phyloP scores from a whole-genome alignment of 2,329 filamentous ascomycete genomes.

The Diaporthe capsici region DNA sequence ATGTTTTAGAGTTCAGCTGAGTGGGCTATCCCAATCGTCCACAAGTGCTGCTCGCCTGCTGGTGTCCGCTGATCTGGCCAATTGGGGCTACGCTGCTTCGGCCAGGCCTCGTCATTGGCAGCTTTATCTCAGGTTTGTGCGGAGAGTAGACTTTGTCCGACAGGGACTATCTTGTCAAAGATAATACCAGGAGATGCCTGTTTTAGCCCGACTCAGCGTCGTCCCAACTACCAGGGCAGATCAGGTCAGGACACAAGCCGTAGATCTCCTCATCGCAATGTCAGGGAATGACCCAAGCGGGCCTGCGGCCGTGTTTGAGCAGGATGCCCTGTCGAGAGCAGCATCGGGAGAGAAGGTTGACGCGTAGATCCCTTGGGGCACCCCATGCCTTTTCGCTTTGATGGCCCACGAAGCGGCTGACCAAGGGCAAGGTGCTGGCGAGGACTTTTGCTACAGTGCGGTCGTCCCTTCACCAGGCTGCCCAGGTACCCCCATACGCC shows the following conservation, averaged over 20 bases:
- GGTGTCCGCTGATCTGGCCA: neutral
- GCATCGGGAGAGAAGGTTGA: conserved; percentile 35
- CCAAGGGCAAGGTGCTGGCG: neutral
- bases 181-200: neutral
- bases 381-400: conserved; percentile 11
- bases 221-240: conserved; percentile 12
- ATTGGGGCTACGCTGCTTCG: neutral
- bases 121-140: conserved; percentile 26
- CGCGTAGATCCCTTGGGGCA: conserved; percentile 30
- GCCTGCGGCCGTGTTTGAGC: neutral
- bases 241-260: conserved; percentile 8
- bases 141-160: conserved; percentile 12
- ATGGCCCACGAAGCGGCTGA: conserved; percentile 21
- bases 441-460: conserved; percentile 4
- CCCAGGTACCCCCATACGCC: neutral
- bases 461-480: neutral
- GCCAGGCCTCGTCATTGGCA: conserved; percentile 9
- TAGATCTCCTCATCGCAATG: conserved; percentile 6
- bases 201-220: conserved; percentile 3
- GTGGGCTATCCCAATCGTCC: neutral
- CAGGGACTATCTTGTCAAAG: conserved; percentile 8
- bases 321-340: conserved; percentile 5
- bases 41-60: neutral
- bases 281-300: neutral
- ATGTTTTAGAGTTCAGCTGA: conserved; percentile 28